Evolutionary conservation across 345 rosid genomes (phyloP).

Genomic region (Lepidium africanum): DNA sequence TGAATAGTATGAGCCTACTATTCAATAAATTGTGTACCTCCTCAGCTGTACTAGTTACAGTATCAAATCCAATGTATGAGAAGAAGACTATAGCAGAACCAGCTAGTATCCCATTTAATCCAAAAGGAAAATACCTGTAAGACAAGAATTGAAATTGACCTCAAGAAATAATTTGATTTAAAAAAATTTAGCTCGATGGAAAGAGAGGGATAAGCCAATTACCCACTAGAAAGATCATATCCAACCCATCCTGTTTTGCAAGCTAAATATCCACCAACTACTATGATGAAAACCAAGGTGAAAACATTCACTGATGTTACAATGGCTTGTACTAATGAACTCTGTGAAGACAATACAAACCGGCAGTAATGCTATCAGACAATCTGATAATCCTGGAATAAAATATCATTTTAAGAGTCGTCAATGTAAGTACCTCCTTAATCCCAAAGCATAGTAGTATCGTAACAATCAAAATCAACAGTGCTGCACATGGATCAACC

Average conservation of each 20-base stretch:
- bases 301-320: conserved; percentile 52
- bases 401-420: neutral
- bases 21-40: conserved; percentile 36
- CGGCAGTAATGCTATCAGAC: neutral
- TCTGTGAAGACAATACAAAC: conserved; percentile 25
- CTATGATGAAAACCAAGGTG: conserved; percentile 50
- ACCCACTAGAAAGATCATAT: conserved; percentile 51
- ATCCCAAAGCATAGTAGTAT: conserved; percentile 77
- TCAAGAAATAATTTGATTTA: neutral
- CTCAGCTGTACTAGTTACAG: conserved; percentile 62
- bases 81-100: conserved; percentile 63
- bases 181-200: conserved; percentile 6
- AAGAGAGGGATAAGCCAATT: conserved; percentile 5
- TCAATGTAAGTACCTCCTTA: conserved; percentile 55
- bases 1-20: neutral
- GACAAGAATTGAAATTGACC: neutral
- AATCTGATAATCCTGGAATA: neutral
- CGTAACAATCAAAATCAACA: conserved; percentile 59
- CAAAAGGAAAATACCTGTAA: conserved; percentile 51
- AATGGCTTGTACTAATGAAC: conserved; percentile 52
- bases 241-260: conserved; percentile 62
- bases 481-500: conserved; percentile 83
- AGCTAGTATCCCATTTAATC: conserved; percentile 60
- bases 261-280: conserved; percentile 45
- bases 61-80: conserved; percentile 65